phyloP scores from a whole-genome alignment of 1,284 basidiomycete genomes.

The Naganishia sp. region DNA sequence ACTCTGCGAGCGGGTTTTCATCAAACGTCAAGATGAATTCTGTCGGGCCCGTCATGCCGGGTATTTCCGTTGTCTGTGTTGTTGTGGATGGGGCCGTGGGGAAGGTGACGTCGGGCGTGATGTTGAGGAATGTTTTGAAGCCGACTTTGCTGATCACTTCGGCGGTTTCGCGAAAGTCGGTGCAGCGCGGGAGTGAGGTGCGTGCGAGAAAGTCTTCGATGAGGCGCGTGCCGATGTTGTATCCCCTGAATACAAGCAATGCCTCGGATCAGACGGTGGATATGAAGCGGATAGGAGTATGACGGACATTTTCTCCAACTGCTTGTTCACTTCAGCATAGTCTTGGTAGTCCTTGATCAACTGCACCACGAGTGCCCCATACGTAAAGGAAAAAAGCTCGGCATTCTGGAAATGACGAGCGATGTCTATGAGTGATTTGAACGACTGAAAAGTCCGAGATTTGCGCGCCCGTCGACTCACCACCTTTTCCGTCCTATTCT shows the following conservation, averaged over 20 bases:
- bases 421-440: background rate
- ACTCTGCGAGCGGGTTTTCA: conserved; percentile 95
- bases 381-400: conserved; percentile 95
- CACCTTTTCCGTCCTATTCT: conserved; percentile 82
- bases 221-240: conserved; percentile 93
- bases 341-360: conserved; percentile 99
- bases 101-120: conserved; percentile 80
- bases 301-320: conserved; percentile 64
- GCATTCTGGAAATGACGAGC: conserved; percentile 67
- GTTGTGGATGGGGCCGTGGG: conserved; percentile 55
- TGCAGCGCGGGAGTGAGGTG: conserved; percentile 78
- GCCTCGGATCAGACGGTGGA: conserved; percentile 46
- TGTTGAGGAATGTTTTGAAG: conserved; percentile 98
- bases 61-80: background rate
- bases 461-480: conserved; percentile 57
- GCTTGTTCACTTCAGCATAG: conserved; percentile 75
- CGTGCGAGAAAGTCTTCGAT: conserved; percentile 98
- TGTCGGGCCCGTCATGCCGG: conserved; percentile 39
- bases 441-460: background rate
- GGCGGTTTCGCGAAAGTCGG: conserved; percentile 89
- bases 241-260: conserved; percentile 68
- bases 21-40: conserved; percentile 84
- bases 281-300: no score
- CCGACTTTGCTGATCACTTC: conserved; percentile 95
- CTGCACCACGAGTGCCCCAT: conserved; percentile 96